These are phyloP conservation scores for Fusarium brachygibbosum DNA, from an alignment of 2,329 filamentous ascomycete genomes.

Conservation along the genomic window DNA sequence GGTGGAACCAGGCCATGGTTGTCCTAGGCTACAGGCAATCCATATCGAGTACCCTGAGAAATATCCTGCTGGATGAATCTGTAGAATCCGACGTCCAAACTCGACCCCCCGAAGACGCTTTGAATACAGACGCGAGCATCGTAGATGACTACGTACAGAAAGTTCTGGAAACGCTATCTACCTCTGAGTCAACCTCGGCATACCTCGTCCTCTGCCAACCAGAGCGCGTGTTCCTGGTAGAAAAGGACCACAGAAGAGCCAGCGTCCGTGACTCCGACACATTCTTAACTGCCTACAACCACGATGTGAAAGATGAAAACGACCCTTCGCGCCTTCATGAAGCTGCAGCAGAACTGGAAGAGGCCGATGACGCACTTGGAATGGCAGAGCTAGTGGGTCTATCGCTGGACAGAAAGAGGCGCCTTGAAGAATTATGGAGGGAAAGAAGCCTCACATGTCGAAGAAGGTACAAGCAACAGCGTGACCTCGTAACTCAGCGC, in stretches of 20 bases:
- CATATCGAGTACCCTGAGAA: conserved; percentile 47
- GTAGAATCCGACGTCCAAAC: neutral
- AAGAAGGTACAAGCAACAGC: neutral
- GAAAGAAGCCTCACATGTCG: conserved; percentile 2
- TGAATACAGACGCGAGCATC: neutral
- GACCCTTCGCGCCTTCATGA: conserved; percentile 30
- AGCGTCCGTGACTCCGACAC: conserved; percentile 35
- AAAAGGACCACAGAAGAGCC: conserved; percentile 48
- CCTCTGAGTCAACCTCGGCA: conserved; percentile 47
- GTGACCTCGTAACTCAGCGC: conserved; percentile 19
- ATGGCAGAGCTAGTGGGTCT: conserved; percentile 45
- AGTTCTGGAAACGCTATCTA: conserved; percentile 33
- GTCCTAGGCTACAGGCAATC: conserved; percentile 45
- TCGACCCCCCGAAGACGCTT: accelerated
- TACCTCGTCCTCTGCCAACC: conserved; percentile 52
- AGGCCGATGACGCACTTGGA: conserved; percentile 19
- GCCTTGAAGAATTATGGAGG: conserved; percentile 42
- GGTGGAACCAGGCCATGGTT: conserved; percentile 49
- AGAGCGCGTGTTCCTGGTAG: conserved; percentile 41
- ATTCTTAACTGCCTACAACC: conserved; percentile 49
- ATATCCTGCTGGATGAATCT: conserved; percentile 32
- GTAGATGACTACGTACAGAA: conserved; percentile 18
- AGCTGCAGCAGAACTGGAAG: conserved; percentile 16
- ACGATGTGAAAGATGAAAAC: conserved; percentile 46
- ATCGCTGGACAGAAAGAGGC: conserved; percentile 45